phyloP scores from a whole-genome alignment of 1,284 basidiomycete species.

The Exsudoporus floridanus region DNA sequence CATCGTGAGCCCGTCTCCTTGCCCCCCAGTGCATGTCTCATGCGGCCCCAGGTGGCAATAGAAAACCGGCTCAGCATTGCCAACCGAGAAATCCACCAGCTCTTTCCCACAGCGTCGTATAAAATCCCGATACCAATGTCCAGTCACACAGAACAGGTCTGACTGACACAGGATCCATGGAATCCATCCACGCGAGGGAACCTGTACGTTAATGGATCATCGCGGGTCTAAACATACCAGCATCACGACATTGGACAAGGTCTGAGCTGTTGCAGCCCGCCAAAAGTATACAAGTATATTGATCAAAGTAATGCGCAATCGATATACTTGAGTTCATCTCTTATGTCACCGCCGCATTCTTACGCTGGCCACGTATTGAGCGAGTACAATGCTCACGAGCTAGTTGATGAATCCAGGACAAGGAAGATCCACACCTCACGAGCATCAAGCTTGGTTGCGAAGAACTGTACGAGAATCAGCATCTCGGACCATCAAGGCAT shows the following conservation, averaged over 20 bases:
- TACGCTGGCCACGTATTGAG: background rate
- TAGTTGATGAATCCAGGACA: background rate
- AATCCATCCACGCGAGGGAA: background rate
- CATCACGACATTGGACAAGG: background rate
- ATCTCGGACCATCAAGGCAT: constrained; percentile 9
- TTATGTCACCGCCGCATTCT: background rate
- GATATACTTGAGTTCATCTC: constrained; percentile 6
- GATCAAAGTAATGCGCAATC: background rate
- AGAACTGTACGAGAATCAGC: constrained; percentile 56
- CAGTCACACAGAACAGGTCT: background rate
- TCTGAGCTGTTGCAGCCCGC: background rate
- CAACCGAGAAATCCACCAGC: constrained; percentile 55
- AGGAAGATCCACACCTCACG: background rate
- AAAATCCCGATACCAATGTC: background rate
- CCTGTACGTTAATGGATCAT: background rate
- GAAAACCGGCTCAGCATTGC: constrained; percentile 50
- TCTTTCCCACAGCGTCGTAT: constrained; percentile 33
- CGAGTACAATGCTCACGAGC: background rate
- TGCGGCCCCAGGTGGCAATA: constrained; percentile 36
- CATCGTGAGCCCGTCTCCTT: constrained; percentile 41
- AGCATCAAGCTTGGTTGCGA: constrained; percentile 50
- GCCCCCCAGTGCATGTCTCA: constrained; percentile 18
- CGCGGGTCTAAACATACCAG: background rate
- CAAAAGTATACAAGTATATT: background rate
- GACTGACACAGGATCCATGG: background rate